Conservation (phyloP, 2,329 filamentous ascomycete genomes). For the Aspergillus quadricinctus region DNA sequence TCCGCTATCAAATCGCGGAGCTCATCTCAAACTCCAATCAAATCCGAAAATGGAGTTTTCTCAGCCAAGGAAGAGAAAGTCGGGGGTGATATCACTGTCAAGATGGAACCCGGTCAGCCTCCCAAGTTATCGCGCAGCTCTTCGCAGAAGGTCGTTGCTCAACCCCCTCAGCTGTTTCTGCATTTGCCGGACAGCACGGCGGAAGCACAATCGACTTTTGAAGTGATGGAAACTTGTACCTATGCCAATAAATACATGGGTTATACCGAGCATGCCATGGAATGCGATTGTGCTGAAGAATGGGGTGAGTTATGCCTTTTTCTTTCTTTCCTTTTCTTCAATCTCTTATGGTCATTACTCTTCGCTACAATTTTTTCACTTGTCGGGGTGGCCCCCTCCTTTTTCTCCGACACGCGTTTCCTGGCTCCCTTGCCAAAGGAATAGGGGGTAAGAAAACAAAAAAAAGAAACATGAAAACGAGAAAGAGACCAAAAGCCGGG, state of each 20-base stretch:
- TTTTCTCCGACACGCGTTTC: not conserved
- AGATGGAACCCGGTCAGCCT: conserved; percentile 61
- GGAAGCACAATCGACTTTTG: conserved; percentile 72
- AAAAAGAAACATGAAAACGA: not conserved
- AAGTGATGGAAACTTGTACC: conserved; percentile 76
- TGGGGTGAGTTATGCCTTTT: conserved; percentile 65
- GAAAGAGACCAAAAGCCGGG: not conserved
- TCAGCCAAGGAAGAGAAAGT: conserved; percentile 47
- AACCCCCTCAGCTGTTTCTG: conserved; percentile 63
- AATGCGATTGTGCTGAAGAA: conserved; percentile 92
- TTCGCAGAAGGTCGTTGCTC: conserved; percentile 63
- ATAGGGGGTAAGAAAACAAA: not conserved
- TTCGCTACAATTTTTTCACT: not conserved
- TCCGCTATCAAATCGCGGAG: conserved; percentile 21
- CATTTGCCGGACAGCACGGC: conserved; percentile 73
- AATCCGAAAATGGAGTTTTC: conserved; percentile 28
- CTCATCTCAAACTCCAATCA: conserved; percentile 21
- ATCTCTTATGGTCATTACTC: conserved; percentile 1
- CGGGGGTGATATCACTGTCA: conserved; percentile 58
- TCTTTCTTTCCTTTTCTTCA: conserved; percentile 20
- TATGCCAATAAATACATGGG: conserved; percentile 92
- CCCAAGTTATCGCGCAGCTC: conserved; percentile 70
- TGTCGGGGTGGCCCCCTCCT: not conserved
- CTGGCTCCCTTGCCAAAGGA: not conserved
- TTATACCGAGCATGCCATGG: conserved; percentile 84